Conservation (phyloP, 805 yeast genomes). For the Candida ponderosae region DNA sequence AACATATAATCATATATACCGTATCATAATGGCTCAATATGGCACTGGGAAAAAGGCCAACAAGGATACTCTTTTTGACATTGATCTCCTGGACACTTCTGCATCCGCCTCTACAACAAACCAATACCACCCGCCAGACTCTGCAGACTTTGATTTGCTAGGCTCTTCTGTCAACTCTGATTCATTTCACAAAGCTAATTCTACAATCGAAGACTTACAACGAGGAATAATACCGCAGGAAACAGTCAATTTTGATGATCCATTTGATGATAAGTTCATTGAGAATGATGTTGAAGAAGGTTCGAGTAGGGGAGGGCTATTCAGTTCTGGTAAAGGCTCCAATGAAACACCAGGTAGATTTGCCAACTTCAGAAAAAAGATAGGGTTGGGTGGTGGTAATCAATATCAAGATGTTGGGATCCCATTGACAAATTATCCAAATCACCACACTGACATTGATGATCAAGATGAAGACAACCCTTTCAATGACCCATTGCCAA, state of each 20-base stretch:
- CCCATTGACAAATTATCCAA: constrained; percentile 16
- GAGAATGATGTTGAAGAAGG: constrained; percentile 28
- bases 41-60: neutral
- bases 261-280: constrained; percentile 22
- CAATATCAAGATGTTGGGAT: constrained; percentile 20
- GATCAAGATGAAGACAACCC: constrained; percentile 7
- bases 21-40: neutral
- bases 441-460: constrained; percentile 2
- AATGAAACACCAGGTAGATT: constrained; percentile 6
- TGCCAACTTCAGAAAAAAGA: constrained; percentile 13
- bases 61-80: constrained; percentile 30
- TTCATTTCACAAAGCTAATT: constrained; percentile 6
- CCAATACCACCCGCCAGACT: neutral
- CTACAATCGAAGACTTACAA: constrained; percentile 15
- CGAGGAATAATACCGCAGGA: constrained; percentile 24
- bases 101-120: constrained; percentile 3
- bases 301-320: constrained; percentile 12
- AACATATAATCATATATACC: too few relatives aligned
- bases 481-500: constrained; percentile 17
- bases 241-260: constrained; percentile 25
- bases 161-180: constrained; percentile 7
- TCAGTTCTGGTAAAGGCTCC: neutral
- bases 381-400: constrained; percentile 10
- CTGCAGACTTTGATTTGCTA: constrained; percentile 4
- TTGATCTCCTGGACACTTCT: constrained; percentile 25